Conservation (phyloP, 305 asterid species). For the Fraxinus albicans region DNA sequence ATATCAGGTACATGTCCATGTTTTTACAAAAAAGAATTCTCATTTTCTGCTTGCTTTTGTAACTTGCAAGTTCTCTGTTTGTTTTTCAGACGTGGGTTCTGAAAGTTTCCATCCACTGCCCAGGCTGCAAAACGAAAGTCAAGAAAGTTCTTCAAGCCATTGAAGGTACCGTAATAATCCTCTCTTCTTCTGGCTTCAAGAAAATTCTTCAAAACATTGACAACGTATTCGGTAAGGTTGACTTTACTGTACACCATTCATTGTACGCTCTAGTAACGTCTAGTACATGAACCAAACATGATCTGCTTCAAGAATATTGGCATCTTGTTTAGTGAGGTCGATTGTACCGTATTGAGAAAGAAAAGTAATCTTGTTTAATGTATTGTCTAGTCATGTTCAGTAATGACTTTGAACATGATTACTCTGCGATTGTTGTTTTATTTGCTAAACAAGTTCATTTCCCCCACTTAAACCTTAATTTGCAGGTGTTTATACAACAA, state of each 20-base stretch:
- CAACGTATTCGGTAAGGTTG: neutral
- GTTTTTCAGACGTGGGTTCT: constrained; percentile 70
- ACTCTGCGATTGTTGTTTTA: neutral
- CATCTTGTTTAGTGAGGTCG: neutral
- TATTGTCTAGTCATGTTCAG: neutral
- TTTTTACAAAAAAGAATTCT: neutral
- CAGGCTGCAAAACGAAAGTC: constrained; percentile 80
- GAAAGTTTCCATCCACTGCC: constrained; percentile 85
- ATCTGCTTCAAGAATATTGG: neutral
- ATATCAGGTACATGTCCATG: constrained; percentile 46
- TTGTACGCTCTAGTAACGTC: neutral
- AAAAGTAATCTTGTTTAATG: neutral
- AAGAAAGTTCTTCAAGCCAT: constrained; percentile 75
- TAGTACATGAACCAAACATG: neutral
- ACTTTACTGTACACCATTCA: neutral
- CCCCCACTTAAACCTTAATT: neutral
- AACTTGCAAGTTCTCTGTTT: neutral
- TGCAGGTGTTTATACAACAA: constrained; percentile 66
- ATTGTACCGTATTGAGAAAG: neutral
- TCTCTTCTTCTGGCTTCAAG: neutral
- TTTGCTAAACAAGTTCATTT: neutral
- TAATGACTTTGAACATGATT: neutral
- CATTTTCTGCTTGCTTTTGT: neutral
- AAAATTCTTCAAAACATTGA: neutral
- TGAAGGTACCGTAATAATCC: constrained; percentile 46